Evolutionary conservation across 495 filamentous ascomycete genomes (phyloP).

Genomic region (Penicillium longicatenatum): DNA sequence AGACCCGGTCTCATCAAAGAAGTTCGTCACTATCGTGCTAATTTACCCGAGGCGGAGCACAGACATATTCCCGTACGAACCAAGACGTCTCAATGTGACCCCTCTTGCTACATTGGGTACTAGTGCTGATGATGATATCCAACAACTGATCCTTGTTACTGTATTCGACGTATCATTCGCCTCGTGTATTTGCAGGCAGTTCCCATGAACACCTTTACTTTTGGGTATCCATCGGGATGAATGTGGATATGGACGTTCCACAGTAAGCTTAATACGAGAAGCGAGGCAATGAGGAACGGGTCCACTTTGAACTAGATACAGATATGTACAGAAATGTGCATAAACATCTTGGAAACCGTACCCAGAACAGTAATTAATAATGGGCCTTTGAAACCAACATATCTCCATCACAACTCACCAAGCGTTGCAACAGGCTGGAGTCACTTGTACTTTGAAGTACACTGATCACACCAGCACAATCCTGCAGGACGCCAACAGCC

Average conservation of each 20-base stretch:
- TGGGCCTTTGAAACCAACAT: neutral
- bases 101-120: neutral
- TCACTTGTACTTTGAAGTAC: neutral
- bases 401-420: neutral
- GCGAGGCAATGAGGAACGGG: neutral
- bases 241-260: neutral
- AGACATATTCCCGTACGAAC: neutral
- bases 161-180: neutral
- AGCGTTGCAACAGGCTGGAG: neutral
- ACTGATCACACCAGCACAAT: neutral
- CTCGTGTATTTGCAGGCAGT: neutral
- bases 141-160: no score
- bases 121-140: no score
- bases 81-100: neutral
- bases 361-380: neutral
- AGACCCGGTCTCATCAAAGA: no score
- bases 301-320: neutral
- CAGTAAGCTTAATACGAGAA: neutral
- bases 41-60: conserved; percentile 2
- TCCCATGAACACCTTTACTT: no score
- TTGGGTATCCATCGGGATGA: neutral
- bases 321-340: neutral
- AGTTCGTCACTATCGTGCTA: conserved; percentile 5
- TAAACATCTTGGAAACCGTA: neutral
- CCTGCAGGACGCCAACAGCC: neutral